These are phyloP conservation scores for Cystobasidium onofrii DNA, from an alignment of 768 basidiomycete species.

Conservation along the genomic window DNA sequence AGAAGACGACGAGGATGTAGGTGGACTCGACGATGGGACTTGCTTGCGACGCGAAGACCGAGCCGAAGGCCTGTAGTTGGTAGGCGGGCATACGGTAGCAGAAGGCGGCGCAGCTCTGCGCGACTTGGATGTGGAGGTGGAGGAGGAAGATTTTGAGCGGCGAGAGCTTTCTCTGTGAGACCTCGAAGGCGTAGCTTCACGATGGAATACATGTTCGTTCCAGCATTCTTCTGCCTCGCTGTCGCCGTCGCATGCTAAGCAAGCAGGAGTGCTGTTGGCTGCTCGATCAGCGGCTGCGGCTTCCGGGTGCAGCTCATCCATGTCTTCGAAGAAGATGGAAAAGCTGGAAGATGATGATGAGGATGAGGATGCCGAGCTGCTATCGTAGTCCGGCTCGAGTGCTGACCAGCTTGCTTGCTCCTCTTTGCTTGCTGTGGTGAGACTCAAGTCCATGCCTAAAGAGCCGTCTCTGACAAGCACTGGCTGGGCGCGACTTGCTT, in stretches of 20 bases:
- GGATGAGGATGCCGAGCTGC: neutral
- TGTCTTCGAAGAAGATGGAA: constrained; percentile 1
- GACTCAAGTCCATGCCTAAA: neutral
- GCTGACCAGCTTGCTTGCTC: neutral
- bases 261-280: neutral
- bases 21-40: neutral
- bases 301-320: neutral
- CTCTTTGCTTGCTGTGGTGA: neutral
- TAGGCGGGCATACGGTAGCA: neutral
- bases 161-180: neutral
- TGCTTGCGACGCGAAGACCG: neutral
- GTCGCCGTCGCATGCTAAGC: neutral
- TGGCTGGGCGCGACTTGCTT: neutral
- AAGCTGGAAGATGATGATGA: neutral
- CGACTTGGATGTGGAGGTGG: neutral
- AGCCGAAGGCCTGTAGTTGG: neutral
- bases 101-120: neutral
- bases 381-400: neutral
- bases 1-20: neutral
- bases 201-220: neutral
- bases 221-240: neutral
- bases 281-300: neutral
- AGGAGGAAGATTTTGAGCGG: neutral
- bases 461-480: neutral
- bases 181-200: neutral